Percentiles rank a stretch among this genome's conserved stretches.
These are phyloP conservation scores for Myriosclerotinia curreyana DNA, from an alignment of 2,329 filamentous ascomycete genomes.

Conservation along the genomic window DNA sequence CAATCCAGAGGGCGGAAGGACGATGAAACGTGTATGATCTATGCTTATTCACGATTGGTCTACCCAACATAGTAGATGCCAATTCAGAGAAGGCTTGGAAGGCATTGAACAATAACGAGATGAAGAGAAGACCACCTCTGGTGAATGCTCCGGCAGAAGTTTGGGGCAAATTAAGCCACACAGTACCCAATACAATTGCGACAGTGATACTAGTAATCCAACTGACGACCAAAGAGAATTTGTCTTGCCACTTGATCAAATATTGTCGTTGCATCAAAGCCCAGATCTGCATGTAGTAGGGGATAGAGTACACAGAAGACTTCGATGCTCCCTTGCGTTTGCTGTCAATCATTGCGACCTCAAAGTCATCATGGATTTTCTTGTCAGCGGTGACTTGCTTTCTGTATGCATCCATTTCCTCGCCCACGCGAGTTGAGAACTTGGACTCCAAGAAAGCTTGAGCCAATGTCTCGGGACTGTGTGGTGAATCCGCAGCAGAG, in stretches of 20 bases:
- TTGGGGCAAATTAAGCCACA: conserved; percentile 68
- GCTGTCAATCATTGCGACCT: conserved; percentile 69
- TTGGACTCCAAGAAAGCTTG: conserved; percentile 67
- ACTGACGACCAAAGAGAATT: conserved; percentile 69
- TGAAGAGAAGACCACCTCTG: conserved; percentile 77
- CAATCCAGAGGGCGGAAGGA: conserved; percentile 79
- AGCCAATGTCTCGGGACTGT: conserved; percentile 62
- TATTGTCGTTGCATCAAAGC: conserved; percentile 82
- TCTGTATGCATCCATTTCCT: conserved; percentile 69
- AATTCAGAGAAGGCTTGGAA: conserved; percentile 82
- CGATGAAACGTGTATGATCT: conserved; percentile 79
- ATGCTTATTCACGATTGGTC: conserved; percentile 80
- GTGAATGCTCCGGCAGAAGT: conserved; percentile 70
- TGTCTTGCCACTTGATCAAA: conserved; percentile 81
- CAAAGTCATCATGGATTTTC: conserved; percentile 71
- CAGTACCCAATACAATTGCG: conserved; percentile 74
- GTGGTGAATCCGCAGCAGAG: conserved; percentile 64
- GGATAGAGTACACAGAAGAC: conserved; percentile 77
- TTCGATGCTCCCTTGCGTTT: conserved; percentile 71
- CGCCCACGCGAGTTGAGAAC: conserved; percentile 53
- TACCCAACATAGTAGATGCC: conserved; percentile 69
- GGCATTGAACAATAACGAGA: conserved; percentile 79
- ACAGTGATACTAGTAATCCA: conserved; percentile 71
- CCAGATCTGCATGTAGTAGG: conserved; percentile 80
- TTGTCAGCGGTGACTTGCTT: conserved; percentile 60